These are phyloP conservation scores for Ulmus americana DNA, from an alignment of 331 rosid genomes.

Conservation along the genomic window DNA sequence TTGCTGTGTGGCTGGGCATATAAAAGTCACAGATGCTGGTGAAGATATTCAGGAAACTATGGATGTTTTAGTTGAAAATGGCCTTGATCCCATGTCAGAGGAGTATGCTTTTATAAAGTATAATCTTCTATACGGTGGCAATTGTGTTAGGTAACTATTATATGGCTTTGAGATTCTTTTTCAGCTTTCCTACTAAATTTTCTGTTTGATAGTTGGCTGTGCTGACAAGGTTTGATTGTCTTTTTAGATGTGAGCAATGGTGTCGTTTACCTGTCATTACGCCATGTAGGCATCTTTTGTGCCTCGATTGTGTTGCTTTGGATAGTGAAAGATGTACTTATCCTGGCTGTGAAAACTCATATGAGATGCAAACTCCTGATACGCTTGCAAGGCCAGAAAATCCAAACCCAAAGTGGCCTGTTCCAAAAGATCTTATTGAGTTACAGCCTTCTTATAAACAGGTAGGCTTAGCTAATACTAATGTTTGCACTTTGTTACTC, in stretches of 20 bases:
- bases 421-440: conserved; percentile 96
- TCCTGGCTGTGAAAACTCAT: conserved; percentile 73
- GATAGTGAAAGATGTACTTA: conserved; percentile 69
- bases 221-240: conserved; percentile 16
- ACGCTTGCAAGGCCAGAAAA: conserved; percentile 77
- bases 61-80: conserved; percentile 71
- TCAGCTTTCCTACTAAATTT: neutral
- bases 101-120: conserved; percentile 66
- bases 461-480: conserved; percentile 39
- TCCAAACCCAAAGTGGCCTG: conserved; percentile 94
- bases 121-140: conserved; percentile 66
- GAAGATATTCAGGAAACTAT: conserved; percentile 97
- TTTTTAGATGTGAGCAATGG: conserved; percentile 79
- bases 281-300: conserved; percentile 82
- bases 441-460: conserved; percentile 95
- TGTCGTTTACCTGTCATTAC: conserved; percentile 92
- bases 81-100: conserved; percentile 59
- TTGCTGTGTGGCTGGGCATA: conserved; percentile 96
- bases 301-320: conserved; percentile 86
- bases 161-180: conserved; percentile 14
- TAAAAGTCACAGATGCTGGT: conserved; percentile 90
- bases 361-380: conserved; percentile 90
- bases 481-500: neutral
- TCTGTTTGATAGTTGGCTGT: neutral
- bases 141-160: conserved; percentile 76